Base-by-base conservation (phyloP, 1,139 yeast genomes). In the Geotrichum phurueaensis region DNA sequence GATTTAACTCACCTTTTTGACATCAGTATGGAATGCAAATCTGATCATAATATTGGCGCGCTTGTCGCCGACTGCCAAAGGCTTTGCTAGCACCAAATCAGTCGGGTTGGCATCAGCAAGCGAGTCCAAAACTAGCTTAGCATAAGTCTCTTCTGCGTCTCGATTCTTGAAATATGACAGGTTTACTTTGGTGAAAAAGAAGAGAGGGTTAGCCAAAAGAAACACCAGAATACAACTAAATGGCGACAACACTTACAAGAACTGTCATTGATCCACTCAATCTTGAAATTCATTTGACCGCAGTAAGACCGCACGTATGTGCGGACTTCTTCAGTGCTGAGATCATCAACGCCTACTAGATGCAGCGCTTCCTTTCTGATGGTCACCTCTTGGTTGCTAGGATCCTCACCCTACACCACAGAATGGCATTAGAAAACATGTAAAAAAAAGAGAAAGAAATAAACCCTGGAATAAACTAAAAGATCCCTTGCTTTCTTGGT, bases 251-350 rank as follows among this genome's bases (percentile, higher is more conserved):
- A 54, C 61, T 20, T 33, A 58, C 61, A 51, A 1, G 83, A 76
- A 18, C 81, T 70, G 70, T 87, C 95, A 68, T 87, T 83, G 54
- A 87, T 79, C 95, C 95, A 87, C 68, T 87, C 86, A 31, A 86
- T 72, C 57, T 77, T 74, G 70, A 81, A 84, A 23, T 71, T 71
- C 23, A 66, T 67, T 29, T 67, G 72, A 65, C 82, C 82, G 56
- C 84, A 68, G 67, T 82, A 80, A 60, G 75, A 73, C 59, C 82
- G 82, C 20, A 86, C 72, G 68, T 79, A 87, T 20, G 78, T 73
- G 68, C 84, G 83, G 64, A 87, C 82, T 61, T 86, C 87, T 54
- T 81, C 79, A 1, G 90, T 85, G 51, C 87, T 81, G 63, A 87
- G 75, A 58, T 80, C 83, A 65, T 87, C 90, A 1, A 87, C 94